Base-by-base conservation (phyloP, 441 rosid genomes). In the Eutrema salsugineum region DNA sequence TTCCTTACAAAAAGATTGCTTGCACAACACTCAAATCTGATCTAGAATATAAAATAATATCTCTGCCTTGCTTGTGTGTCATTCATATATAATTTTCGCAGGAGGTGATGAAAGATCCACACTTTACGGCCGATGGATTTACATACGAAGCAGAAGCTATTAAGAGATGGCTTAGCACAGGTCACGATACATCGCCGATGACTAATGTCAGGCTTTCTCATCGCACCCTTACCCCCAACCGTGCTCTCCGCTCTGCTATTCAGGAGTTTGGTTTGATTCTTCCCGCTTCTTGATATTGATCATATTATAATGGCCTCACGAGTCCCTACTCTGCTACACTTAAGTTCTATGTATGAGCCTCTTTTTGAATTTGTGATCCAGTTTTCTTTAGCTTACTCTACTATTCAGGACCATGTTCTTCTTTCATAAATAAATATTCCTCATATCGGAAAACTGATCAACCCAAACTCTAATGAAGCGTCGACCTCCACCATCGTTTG, bases 401-500 rank as follows among this genome's bases (percentile, higher is more conserved):
- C 9, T 33, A 4, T 32, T 32, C 35, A 32, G 35, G 7, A 32
- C 7, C 27, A 24, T 1, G 1, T 3, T 24, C 6, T 32, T 32
- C 6, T 32, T 6, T 6, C 35, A 32, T 32, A 32, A 5, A 32
- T 32, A 32, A n/a, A n/a, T n/a, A n/a, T n/a, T 24, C 27, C 27
- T 1, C 1, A 24, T 1, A 76, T 70, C 71, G 40, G 87, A 81
- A 72, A n/a, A n/a, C n/a, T n/a, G n/a, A n/a, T n/a, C n/a, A n/a
- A n/a, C n/a, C n/a, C n/a, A n/a, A n/a, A n/a, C n/a, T n/a, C n/a
- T n/a, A n/a, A n/a, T n/a, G n/a, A n/a, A n/a, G n/a, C 91, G 63
- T 32, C 86, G 79, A 42, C 87, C 88, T 39, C 98, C 91, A 44
- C 9, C 82, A 5, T 90, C 84, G 71, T 91, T 88, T 75, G 73